These are phyloP conservation scores for Eucalyptus cloeziana DNA, from an alignment of 345 rosid genomes.

Conservation along the genomic window DNA sequence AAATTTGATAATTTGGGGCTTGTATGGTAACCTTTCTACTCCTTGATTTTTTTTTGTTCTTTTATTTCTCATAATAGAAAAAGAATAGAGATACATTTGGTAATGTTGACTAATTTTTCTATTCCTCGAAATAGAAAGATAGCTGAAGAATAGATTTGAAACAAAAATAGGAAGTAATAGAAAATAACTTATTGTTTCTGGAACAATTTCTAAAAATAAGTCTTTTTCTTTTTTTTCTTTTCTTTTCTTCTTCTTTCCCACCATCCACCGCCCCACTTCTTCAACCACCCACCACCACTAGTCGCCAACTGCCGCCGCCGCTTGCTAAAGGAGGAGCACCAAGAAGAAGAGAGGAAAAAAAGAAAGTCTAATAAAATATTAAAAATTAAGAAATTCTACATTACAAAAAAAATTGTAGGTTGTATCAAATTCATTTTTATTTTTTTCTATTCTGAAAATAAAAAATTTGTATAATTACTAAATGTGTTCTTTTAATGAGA, in stretches of 20 bases:
- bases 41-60: too few species aligned
- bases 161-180: too few species aligned
- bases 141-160: rapidly evolving
- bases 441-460: rapidly evolving
- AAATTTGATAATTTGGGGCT: neutral
- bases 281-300: rapidly evolving
- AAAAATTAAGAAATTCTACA: too few species aligned
- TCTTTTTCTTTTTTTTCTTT: too few species aligned
- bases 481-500: too few species aligned
- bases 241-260: rapidly evolving
- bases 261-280: rapidly evolving
- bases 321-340: rapidly evolving
- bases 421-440: rapidly evolving
- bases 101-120: rapidly evolving
- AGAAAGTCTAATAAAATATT: too few species aligned
- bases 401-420: too few species aligned
- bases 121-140: rapidly evolving
- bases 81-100: rapidly evolving
- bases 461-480: too few species aligned
- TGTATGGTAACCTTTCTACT: too few species aligned
- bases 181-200: rapidly evolving
- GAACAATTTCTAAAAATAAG: rapidly evolving
- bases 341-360: too few species aligned
- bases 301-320: rapidly evolving
- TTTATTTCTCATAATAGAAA: rapidly evolving